Evolutionary conservation across 192 early-diverging fungal species (phyloP), one percentile per base, ranked within the genome.

Genomic region (Radiomyces spectabilis): DNA sequence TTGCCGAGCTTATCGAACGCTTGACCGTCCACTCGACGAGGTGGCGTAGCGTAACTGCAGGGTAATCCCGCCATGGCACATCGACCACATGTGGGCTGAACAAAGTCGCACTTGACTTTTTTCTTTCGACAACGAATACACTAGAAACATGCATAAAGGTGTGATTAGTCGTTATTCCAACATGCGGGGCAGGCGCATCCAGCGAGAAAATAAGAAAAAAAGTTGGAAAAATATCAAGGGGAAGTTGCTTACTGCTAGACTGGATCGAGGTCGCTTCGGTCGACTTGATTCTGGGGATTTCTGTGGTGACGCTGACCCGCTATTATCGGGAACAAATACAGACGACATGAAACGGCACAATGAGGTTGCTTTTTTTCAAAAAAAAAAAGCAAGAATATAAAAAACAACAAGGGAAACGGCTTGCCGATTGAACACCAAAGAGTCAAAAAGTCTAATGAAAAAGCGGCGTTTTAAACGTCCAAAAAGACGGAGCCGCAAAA

Each of bases 51-150:
- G 53, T 70, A 70, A 34, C 62, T 70, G 42, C 68, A 70, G 7
- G 68, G 68, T 27, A 70, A 51, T 8, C 68, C 62, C 4, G 68
- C 68, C 41, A 57, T 51, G 27, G 52, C 32, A 34, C 68, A 70
- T 12, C 68, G 68, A 1, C 68, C 68, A 60, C 68, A 70, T 32
- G 61, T 63, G 12, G 68, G 68, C 56, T 70, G 68, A 8, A 70
- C 68, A 42, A 70, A 70, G 54, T 70, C 68, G 53, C 68, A 70
- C 40, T 70, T 70, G 44, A 70, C 68, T 35, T 70, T 70, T 41
- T 70, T 70, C 53, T 70, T 70, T 42, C 68, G 49, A 56, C 68
- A 70, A 1, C 68, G 61, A 41, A 70, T 70, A 46, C 68, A 70
- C 68, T 70, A 58, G 13, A 37, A 7, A 53, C 8, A 47, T 21